Base-by-base conservation (phyloP, 148 eudicot species). In the Euryodendron excelsum region DNA sequence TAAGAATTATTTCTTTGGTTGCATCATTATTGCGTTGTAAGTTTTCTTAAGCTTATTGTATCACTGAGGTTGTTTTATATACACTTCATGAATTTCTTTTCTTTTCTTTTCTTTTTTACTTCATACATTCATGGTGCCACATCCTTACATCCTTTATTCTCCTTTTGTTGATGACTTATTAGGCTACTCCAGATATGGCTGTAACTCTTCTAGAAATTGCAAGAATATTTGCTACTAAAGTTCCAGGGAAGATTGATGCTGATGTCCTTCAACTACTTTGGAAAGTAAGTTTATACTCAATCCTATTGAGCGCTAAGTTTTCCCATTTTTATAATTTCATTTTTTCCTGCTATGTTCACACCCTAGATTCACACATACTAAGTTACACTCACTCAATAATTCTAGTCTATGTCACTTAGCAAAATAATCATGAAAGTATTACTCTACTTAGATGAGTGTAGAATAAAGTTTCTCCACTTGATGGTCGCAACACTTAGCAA, bases 161-260 rank as follows among this genome's bases (percentile, higher is more conserved):
- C 13, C 67, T 59, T 66, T 9, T 69, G 74, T 36, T 77, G 55
- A 25, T 75, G 74, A 63, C 52, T 78, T 77, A 11, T 50, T 79
- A 96, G 99, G 99, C 99, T 78, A 93, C 97, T 72, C 99, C 99
- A 79, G 99, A 88, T 82, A 91, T 96, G 99, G 99, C 99, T 21
- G 99, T 96, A 36, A 96, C 99, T 78, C 88, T 93, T 80, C 96
- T 96, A 45, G 97, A 96, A 89, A 91, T 96, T 80, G 99, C 98
- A 62, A 87, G 99, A 83, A 85, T 93, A 53, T 96, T 96, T 83
- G 99, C 99, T 71, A 96, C 99, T 68, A 93, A 96, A 86, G 99
- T 93, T 81, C 99, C 99, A 56, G 99, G 99, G 79, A 96, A 96
- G 89, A 93, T 96, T 64, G 99, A 96, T 79, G 98, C 99, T 61